Base-by-base conservation (phyloP, 805 yeast genomes). In the Isabelozyma gotoi region DNA sequence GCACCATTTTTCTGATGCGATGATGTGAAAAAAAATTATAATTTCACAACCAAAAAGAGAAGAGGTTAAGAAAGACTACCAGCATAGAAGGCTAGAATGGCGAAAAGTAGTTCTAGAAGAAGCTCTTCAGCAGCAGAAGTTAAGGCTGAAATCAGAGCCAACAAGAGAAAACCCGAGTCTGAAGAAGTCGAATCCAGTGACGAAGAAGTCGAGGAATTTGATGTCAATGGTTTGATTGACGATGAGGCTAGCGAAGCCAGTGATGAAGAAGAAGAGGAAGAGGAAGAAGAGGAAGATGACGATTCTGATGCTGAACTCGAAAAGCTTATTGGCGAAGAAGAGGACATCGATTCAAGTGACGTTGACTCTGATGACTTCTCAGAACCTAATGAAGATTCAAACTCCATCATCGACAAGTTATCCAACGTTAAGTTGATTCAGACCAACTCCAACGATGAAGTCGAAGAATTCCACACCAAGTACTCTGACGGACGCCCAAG, bases 401-500 rank as follows among this genome's bases (percentile, higher is more conserved):
- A 54, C 11, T 71, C 84, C 4, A 63, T 82, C 41, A 73, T 78
- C 4, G 86, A 81, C 47, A 74, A 68, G 53, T 60, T 82, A 32
- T 73, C 82, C 16, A 81, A 80, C 18, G 68, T 80, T 12, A 72
- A 74, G 51, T 72, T 84, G 24, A 73, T 78, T 46, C 67, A 81
- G 2, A 57, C 80, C 37, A 73, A 80, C 4, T 71, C 72, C 16
- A 63, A 68, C 19, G 61, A 70, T n/a, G 68, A 65, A 18, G 60
- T 70, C 18, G 61, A 63, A 29, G 65, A 68, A 14, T 46, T 64
- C 14, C 61, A 53, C 33, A 71, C 85, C 18, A 74, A 74, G 51
- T 85, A 69, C 57, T 76, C 90, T 1, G 97, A 92, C 64, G 97
- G 98, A 7, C 70, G 77, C 31, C 81, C 82, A n/a, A 75, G 98